Percentiles rank a stretch among this genome's conserved stretches.
Conservation (phyloP, 345 rosid species). For the Gossypium sturtianum region DNA sequence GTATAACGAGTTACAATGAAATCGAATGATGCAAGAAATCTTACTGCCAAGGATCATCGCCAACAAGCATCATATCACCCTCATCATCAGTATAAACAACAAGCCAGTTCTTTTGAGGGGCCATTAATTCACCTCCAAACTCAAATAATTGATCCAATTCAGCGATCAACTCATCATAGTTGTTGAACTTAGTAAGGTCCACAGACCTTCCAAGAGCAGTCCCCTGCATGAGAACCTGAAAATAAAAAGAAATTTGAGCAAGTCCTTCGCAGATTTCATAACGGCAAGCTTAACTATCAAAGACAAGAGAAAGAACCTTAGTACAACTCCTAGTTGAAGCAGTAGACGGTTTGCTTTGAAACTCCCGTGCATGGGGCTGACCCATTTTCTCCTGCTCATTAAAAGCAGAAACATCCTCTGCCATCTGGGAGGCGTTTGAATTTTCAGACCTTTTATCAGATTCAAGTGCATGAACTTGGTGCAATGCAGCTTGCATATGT, state of each 20-base stretch:
- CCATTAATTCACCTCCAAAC: slow-evolving; percentile 56
- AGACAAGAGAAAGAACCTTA: slow-evolving; percentile 32
- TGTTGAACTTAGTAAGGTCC: slow-evolving; percentile 66
- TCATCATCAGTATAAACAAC: slow-evolving; percentile 79
- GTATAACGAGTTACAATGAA: background rate
- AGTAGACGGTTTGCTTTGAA: slow-evolving; percentile 27
- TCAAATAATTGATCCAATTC: slow-evolving; percentile 72
- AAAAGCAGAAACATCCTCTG: slow-evolving; percentile 25
- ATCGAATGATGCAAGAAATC: slow-evolving; percentile 11
- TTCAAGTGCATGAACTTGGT: slow-evolving; percentile 27
- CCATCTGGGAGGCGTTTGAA: slow-evolving; percentile 28
- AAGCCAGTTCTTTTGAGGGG: slow-evolving; percentile 60
- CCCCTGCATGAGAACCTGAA: slow-evolving; percentile 80
- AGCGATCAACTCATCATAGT: slow-evolving; percentile 54
- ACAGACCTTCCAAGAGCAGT: slow-evolving; percentile 69
- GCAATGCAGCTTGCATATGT: slow-evolving; percentile 21
- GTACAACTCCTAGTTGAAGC: slow-evolving; percentile 64
- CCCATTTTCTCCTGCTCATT: slow-evolving; percentile 39
- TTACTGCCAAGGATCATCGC: slow-evolving; percentile 97
- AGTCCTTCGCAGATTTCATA: background rate
- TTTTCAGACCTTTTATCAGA: slow-evolving; percentile 32
- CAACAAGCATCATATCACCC: slow-evolving; percentile 89
- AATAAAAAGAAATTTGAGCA: background rate
- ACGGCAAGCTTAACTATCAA: background rate
- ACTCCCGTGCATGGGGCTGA: slow-evolving; percentile 34